Conservation (phyloP, 768 basidiomycete species). For the Hericium rajendrae region DNA sequence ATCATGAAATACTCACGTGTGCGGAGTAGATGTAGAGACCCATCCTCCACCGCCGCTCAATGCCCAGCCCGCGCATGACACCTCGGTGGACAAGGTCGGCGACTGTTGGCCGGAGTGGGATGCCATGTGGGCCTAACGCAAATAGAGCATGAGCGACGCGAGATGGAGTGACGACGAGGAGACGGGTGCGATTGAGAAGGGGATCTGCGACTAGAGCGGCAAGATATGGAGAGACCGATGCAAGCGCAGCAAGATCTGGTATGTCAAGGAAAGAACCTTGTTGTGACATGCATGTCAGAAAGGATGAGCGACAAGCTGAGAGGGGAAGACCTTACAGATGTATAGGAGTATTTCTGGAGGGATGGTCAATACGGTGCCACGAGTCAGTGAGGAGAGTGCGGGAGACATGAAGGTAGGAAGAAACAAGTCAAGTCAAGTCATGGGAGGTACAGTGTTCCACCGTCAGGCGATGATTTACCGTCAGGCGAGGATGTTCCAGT, state of each 20-base stretch:
- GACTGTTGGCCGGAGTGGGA: slow-evolving; percentile 52
- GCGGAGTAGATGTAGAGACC: slow-evolving; percentile 58
- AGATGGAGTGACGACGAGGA: slow-evolving; percentile 56
- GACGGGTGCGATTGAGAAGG: slow-evolving; percentile 50
- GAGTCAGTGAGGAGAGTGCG: neutral
- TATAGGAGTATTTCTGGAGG: slow-evolving; percentile 7
- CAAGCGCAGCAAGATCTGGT: slow-evolving; percentile 53
- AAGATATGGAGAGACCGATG: slow-evolving; percentile 37
- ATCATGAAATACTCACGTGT: slow-evolving; percentile 31
- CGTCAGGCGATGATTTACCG: too few species aligned
- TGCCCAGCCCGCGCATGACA: slow-evolving; percentile 57
- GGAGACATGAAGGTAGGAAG: too few species aligned
- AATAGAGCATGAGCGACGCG: slow-evolving; percentile 59
- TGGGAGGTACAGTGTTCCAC: too few species aligned
- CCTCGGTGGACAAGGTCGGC: slow-evolving; percentile 60
- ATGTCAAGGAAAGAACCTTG: slow-evolving; percentile 68
- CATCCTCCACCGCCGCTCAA: slow-evolving; percentile 57
- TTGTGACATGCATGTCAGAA: neutral
- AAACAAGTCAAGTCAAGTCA: too few species aligned
- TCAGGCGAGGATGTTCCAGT: too few species aligned
- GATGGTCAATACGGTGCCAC: neutral
- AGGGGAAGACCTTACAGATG: slow-evolving; percentile 3
- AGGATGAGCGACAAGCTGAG: neutral
- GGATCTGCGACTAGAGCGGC: slow-evolving; percentile 49
- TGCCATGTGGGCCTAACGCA: slow-evolving; percentile 43